These are phyloP conservation scores for Astrothelium subdiscretum DNA, from an alignment of 495 filamentous ascomycete species.

Conservation along the genomic window DNA sequence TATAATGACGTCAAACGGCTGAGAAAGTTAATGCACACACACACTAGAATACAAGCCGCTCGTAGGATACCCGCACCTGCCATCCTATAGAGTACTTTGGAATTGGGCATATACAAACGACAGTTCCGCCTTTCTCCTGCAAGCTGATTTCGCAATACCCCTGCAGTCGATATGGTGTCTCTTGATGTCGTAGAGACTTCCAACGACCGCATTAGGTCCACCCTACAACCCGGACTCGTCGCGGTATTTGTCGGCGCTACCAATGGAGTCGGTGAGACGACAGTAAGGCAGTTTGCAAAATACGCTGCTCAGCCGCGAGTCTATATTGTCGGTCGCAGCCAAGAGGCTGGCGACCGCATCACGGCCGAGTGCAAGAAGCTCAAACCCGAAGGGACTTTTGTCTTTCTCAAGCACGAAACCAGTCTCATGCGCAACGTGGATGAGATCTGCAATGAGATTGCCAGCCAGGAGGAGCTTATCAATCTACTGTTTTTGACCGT, in stretches of 20 bases:
- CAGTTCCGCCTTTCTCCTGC: neutral
- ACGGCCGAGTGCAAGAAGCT: constrained; percentile 33
- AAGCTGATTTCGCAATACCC: neutral
- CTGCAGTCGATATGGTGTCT: constrained; percentile 6
- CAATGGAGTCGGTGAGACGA: constrained; percentile 49
- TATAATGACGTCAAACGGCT: neutral
- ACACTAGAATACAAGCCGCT: neutral
- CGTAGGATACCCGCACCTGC: neutral
- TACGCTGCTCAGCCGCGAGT: constrained; percentile 36
- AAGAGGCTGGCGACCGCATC: constrained; percentile 35
- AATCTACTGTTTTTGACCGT: constrained; percentile 49
- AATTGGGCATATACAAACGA: neutral
- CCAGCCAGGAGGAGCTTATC: constrained; percentile 38
- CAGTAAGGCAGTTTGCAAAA: constrained; percentile 44
- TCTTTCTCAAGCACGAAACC: constrained; percentile 46
- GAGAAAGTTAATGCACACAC: neutral
- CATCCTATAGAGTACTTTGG: neutral
- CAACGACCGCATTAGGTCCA: constrained; percentile 21
- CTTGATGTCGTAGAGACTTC: constrained; percentile 6
- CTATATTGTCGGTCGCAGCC: constrained; percentile 38
- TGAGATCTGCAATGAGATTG: constrained; percentile 44
- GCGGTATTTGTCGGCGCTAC: constrained; percentile 56
- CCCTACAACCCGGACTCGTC: constrained; percentile 33
- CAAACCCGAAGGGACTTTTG: constrained; percentile 29
- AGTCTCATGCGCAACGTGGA: constrained; percentile 37